Base-by-base conservation (phyloP, 148 eudicot genomes). In the Heliosperma pusillum region DNA sequence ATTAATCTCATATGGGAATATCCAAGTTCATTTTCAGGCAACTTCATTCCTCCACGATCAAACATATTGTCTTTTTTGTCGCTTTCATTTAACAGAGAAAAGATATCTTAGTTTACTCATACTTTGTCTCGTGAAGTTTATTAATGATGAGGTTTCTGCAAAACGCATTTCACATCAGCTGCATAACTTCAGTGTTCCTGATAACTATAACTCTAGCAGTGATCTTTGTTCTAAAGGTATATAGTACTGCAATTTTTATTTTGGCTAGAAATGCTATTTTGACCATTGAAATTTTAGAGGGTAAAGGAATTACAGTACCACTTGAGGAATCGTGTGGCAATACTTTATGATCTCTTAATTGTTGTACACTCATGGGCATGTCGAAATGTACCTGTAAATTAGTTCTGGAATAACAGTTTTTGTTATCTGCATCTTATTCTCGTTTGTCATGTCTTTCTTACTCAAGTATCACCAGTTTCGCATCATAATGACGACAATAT, bases 361-460 rank as follows among this genome's bases (percentile, higher is more conserved):
- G 62, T 21, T 85, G 83, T 85, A 82, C 44, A 80, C 76, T 62
- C 53, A 52, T 74, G 73, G 70, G 66, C 61, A 52, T 53, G 72
- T 72, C 71, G 68, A 74, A 45, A 69, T 29, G 2, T 40, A 77
- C 16, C n/a, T 70, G 65, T 61, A 56, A 66, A 59, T 64, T 58
- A 55, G 7, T 65, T 10, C 29, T 12, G 50, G 21, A 52, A 57
- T 22, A 27, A 62, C 12, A 24, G 33, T 57, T 59, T 21, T 61
- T 67, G 22, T n/a, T 29, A 30, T 74, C 16, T 57, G 71, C 36
- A 62, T 26, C 55, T 17, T 72, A 8, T 26, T 62, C 76, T 64
- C 74, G 12, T 30, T 50, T 21, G 25, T 45, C 44, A 33, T 58
- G 16, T 47, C 47, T 61, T 57, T 72, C 57, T 66, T 19, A 15